A percentile compares a stretch with the other conserved stretches of the same genome.
Conservation (phyloP, 495 filamentous ascomycete genomes). For the Penicillium taxi region DNA sequence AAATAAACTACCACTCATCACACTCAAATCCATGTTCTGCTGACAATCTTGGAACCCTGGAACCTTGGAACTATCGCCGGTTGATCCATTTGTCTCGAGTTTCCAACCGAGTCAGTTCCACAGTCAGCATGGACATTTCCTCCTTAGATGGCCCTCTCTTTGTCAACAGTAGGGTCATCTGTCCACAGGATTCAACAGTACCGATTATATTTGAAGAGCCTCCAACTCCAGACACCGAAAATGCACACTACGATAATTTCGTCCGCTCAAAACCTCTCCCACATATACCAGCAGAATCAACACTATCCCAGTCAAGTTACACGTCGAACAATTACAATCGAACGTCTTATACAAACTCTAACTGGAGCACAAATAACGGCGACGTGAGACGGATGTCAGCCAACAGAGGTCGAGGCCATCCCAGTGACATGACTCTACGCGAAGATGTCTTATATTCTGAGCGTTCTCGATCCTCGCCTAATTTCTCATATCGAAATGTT, state of each 20-base stretch:
- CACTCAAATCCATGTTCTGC: too few relatives aligned
- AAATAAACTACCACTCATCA: too few relatives aligned
- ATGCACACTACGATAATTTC: constrained; percentile 5
- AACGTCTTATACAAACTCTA: too few relatives aligned
- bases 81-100: too few relatives aligned
- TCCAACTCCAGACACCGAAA: constrained; percentile 7
- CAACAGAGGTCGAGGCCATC: constrained; percentile 1
- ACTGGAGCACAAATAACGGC: too few relatives aligned
- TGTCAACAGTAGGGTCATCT: constrained; percentile 10
- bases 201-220: constrained; percentile 4
- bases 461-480: background rate
- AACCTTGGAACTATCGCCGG: too few relatives aligned
- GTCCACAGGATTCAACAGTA: background rate
- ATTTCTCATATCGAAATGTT: too few relatives aligned
- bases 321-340: background rate
- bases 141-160: constrained; percentile 19
- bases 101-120: too few relatives aligned
- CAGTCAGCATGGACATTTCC: constrained; percentile 6
- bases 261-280: constrained; percentile 14
- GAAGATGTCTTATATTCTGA: constrained; percentile 2
- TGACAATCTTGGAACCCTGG: too few relatives aligned
- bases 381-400: constrained; percentile 2
- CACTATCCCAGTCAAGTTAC: background rate
- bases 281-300: constrained; percentile 8
- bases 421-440: background rate